phyloP scores from a whole-genome alignment of 2,329 filamentous ascomycete genomes.

The Sclerotinia subarctica region DNA sequence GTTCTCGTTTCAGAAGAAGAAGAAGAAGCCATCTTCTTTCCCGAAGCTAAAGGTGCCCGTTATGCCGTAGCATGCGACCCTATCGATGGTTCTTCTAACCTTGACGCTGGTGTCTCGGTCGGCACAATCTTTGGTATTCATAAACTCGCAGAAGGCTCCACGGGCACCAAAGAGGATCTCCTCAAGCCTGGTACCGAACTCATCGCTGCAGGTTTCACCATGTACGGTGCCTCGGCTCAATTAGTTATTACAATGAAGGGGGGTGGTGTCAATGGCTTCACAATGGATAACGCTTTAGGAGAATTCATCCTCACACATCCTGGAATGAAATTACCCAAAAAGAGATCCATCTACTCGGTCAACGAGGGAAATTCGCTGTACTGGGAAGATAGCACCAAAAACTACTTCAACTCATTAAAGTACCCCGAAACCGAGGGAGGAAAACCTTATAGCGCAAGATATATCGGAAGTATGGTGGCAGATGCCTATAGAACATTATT shows the following conservation, averaged over 20 bases:
- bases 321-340: constrained; percentile 80
- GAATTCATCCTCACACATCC: constrained; percentile 99
- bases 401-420: constrained; percentile 89
- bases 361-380: constrained; percentile 98
- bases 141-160: constrained; percentile 75
- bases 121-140: constrained; percentile 96
- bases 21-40: constrained; percentile 86
- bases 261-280: constrained; percentile 93
- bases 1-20: constrained; percentile 97
- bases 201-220: constrained; percentile 95
- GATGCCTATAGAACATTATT: constrained; percentile 94
- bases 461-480: constrained; percentile 98
- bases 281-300: constrained; percentile 90
- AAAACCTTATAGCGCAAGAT: constrained; percentile 92
- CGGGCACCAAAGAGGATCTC: constrained; percentile 78
- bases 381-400: constrained; percentile 85
- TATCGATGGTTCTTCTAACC: constrained; percentile 95
- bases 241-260: constrained; percentile 96
- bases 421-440: constrained; percentile 62
- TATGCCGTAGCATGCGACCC: constrained; percentile 97
- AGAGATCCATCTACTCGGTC: constrained; percentile 88
- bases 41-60: constrained; percentile 68
- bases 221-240: constrained; percentile 97
- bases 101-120: constrained; percentile 95
- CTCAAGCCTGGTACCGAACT: constrained; percentile 87